A percentile compares a stretch with the other conserved stretches of the same genome.
Evolutionary conservation across 2,329 filamentous ascomycete species (phyloP).

Genomic region (Alternaria ventricosa): DNA sequence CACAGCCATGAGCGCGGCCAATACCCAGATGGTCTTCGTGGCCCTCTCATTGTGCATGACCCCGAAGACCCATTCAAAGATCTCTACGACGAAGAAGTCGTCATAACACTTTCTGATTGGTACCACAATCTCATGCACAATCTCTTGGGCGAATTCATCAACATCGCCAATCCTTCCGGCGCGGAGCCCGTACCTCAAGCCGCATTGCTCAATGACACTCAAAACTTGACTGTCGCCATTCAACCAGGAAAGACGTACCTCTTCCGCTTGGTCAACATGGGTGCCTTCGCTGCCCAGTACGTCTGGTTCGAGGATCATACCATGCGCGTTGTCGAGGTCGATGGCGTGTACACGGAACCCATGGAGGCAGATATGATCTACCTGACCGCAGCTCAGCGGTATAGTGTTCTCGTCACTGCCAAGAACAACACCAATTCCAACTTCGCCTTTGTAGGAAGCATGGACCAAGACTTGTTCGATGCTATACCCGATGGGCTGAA

Average conservation of each 20-base stretch:
- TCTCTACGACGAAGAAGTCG: constrained; percentile 65
- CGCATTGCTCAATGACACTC: constrained; percentile 69
- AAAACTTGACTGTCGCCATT: constrained; percentile 53
- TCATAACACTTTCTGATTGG: constrained; percentile 75
- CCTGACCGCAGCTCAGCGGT: constrained; percentile 73
- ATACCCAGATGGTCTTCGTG: constrained; percentile 72
- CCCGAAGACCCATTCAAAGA: constrained; percentile 59
- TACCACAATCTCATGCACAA: constrained; percentile 66
- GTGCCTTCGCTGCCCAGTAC: constrained; percentile 73
- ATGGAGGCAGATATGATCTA: constrained; percentile 66
- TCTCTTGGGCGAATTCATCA: constrained; percentile 55
- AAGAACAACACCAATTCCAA: constrained; percentile 61
- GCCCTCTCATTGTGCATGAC: constrained; percentile 71
- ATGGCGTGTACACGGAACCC: constrained; percentile 71
- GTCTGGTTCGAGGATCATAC: constrained; percentile 72
- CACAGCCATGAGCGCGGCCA: constrained; percentile 69
- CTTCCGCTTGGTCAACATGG: constrained; percentile 72
- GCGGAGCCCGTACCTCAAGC: constrained; percentile 72
- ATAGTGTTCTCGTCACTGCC: constrained; percentile 69
- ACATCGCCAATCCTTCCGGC: constrained; percentile 60
- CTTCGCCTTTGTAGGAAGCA: constrained; percentile 66
- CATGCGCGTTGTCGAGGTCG: constrained; percentile 71
- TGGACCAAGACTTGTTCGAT: constrained; percentile 67
- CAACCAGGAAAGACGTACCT: constrained; percentile 66
- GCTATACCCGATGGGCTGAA: constrained; percentile 70